Conservation (phyloP, 164 flowering plant species). For the Annona cherimola region DNA sequence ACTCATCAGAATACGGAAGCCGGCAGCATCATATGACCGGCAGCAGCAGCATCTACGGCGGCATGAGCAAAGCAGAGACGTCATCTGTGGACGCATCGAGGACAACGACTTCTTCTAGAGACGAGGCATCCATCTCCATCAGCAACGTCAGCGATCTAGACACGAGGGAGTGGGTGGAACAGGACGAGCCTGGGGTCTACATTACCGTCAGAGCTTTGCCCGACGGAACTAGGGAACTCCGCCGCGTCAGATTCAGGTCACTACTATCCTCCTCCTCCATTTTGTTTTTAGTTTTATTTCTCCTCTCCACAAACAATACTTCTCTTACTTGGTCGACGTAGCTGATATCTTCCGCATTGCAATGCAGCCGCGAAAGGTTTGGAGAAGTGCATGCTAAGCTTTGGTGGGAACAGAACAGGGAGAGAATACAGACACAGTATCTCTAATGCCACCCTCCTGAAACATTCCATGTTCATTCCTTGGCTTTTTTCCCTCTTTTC, state of each 20-base stretch:
- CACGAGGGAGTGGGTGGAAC: constrained; percentile 75
- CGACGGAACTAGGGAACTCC: constrained; percentile 89
- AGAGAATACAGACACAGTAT: constrained; percentile 93
- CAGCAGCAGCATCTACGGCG: constrained; percentile 40
- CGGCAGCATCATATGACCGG: constrained; percentile 37
- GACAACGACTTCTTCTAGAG: constrained; percentile 79
- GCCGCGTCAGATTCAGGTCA: constrained; percentile 97
- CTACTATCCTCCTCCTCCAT: not conserved
- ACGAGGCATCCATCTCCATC: constrained; percentile 72
- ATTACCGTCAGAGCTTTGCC: constrained; percentile 87
- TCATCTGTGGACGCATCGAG: constrained; percentile 74
- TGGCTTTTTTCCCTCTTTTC: not conserved
- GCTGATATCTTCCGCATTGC: not conserved
- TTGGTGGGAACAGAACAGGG: constrained; percentile 98
- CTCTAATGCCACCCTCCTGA: constrained; percentile 28
- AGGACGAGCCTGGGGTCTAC: constrained; percentile 97
- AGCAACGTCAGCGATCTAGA: constrained; percentile 94
- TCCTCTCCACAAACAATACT: not conserved
- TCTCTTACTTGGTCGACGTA: not conserved
- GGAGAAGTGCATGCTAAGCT: constrained; percentile 86
- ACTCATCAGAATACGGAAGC: constrained; percentile 28
- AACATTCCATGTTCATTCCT: not conserved
- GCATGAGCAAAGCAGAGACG: constrained; percentile 41
- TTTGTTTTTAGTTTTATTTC: too few species aligned
- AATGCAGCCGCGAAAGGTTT: constrained; percentile 83